phyloP scores from a whole-genome alignment of 768 basidiomycete genomes.

The Phaeotremella skinneri region DNA sequence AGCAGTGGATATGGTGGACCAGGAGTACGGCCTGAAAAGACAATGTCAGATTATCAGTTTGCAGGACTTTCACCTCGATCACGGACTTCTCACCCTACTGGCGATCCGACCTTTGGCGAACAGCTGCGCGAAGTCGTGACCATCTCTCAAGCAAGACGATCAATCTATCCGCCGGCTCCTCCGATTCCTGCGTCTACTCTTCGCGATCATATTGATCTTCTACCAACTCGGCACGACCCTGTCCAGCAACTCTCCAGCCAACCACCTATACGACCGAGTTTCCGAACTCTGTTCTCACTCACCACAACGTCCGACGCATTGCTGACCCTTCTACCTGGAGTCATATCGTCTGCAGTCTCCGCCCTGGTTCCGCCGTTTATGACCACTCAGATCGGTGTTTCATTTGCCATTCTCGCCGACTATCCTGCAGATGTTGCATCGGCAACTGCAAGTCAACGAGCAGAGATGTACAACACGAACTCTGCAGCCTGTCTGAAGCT shows the following conservation, averaged over 20 bases:
- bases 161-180: conserved; percentile 25
- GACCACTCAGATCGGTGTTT: conserved; percentile 74
- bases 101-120: conserved; percentile 23
- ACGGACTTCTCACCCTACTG: conserved; percentile 13
- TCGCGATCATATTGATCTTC: conserved; percentile 31
- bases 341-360: conserved; percentile 62
- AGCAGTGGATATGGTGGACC: conserved; percentile 2
- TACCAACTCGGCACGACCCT: not conserved
- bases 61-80: conserved; percentile 18
- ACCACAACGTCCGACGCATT: conserved; percentile 61
- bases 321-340: conserved; percentile 64
- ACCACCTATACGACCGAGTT: conserved; percentile 54
- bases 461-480: conserved; percentile 33
- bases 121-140: conserved; percentile 24
- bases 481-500: conserved; percentile 44
- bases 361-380: conserved; percentile 80
- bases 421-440: conserved; percentile 55
- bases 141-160: conserved; percentile 31
- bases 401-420: conserved; percentile 68
- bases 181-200: conserved; percentile 30
- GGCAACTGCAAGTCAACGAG: conserved; percentile 36
- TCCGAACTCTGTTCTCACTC: conserved; percentile 67
- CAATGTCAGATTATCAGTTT: conserved; percentile 36
- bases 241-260: not conserved
- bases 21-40: conserved; percentile 18